phyloP scores from a whole-genome alignment of 2,329 filamentous ascomycete genomes.

The Allantophomopsis cytisporea region DNA sequence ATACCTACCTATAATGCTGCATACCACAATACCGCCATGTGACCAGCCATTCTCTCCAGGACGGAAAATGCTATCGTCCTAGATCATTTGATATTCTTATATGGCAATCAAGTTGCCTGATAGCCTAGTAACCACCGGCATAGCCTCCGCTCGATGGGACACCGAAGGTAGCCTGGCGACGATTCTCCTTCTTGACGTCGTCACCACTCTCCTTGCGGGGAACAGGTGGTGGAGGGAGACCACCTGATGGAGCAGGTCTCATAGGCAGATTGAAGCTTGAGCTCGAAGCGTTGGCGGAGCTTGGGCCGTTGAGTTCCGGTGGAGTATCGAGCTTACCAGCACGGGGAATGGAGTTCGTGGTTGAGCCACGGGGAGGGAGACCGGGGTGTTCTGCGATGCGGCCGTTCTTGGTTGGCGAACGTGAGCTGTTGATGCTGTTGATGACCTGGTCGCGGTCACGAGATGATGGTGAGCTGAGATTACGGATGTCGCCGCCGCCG shows the following conservation, averaged over 20 bases:
- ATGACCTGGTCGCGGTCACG: conserved; percentile 10
- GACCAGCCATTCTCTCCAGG: too few relatives aligned
- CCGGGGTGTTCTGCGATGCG: conserved; percentile 27
- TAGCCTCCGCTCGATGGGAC: conserved; percentile 15
- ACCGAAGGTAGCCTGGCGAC: conserved; percentile 39
- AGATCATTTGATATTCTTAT: too few relatives aligned
- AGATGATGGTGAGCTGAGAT: conserved; percentile 28
- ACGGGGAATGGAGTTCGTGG: conserved; percentile 39
- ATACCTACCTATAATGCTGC: too few relatives aligned
- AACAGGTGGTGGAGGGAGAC: conserved; percentile 38
- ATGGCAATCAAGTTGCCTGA: too few relatives aligned
- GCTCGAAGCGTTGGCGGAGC: conserved; percentile 32
- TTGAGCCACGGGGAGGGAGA: conserved; percentile 35
- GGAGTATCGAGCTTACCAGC: conserved; percentile 21
- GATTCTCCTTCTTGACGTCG: conserved; percentile 33
- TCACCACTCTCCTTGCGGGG: conserved; percentile 35
- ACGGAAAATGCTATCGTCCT: too few relatives aligned
- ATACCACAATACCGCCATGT: too few relatives aligned
- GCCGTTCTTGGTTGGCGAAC: conserved; percentile 22
- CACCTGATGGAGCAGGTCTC: conserved; percentile 42
- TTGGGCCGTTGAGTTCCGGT: conserved; percentile 16
- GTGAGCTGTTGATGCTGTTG: conserved; percentile 20
- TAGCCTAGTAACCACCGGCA: too few relatives aligned
- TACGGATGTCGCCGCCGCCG: conserved; percentile 32
- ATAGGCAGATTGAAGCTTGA: conserved; percentile 45